Evolutionary conservation across 345 rosid genomes (phyloP), one percentile per base, ranked within the genome.

Genomic region (Geranium rotundifolium): DNA sequence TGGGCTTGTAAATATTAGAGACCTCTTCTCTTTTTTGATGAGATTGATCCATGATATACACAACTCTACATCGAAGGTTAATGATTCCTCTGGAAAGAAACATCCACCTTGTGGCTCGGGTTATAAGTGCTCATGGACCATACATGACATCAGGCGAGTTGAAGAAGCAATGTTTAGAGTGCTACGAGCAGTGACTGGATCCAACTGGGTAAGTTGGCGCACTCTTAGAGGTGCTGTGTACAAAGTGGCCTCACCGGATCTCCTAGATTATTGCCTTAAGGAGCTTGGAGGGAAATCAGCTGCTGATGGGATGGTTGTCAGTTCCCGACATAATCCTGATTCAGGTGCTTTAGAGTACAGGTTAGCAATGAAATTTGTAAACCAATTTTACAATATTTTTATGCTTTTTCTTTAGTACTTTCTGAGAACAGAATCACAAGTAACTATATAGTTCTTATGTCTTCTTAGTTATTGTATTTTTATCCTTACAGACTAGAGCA

Each of bases 101-200:
- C 73, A 19, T 6, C 59, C 20, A n/a, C 58, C 54, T 39, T 10
- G 50, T 66, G 62, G 67, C 30, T 54, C 65, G 0, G 71, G 58
- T 59, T 37, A 16, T 39, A 57, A 70, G 61, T 60, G 41, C 59
- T 72, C 81, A 19, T 83, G 83, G 86, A 76, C 74, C 15, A 67
- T 59, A 57, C 46, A 41, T 63, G 88, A 83, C 57, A 67, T 80
- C 37, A 77, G 66, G 67, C 79, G 80, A 14, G 86, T 77, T 55
- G 80, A 85, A 20, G 83, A 78, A 64, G 88, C 88, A 29, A 75
- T 85, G 85, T 46, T 85, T 65, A 80, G 80, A 69, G 86, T 86
- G 56, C 75, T 83, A 4, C 50, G 82, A 27, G 91, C 91, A 12
- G 88, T 81, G 19, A 76, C 88, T 56, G 83, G 84, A 9, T 78